Percentiles rank a stretch among this genome's conserved stretches.
Evolutionary conservation across 2,329 filamentous ascomycete species (phyloP).

Genomic region (Pseudogymnoascus sp.): DNA sequence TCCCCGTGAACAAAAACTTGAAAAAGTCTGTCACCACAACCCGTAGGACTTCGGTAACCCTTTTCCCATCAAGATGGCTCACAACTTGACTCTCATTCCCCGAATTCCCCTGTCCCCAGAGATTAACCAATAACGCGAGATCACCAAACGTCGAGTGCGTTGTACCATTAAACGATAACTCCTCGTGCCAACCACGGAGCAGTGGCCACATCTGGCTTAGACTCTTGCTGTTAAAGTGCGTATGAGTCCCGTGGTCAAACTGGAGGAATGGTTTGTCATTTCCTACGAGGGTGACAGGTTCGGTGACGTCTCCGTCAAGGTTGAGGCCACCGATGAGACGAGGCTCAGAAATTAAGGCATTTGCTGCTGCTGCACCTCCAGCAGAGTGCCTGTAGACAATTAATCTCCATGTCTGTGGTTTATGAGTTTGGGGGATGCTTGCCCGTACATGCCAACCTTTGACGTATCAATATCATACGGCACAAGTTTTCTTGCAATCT

Average conservation of each 20-base stretch:
- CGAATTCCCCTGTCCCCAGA: constrained; percentile 18
- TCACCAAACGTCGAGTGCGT: constrained; percentile 31
- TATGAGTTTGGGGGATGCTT: not conserved
- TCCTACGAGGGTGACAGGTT: not conserved
- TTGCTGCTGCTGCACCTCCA: constrained; percentile 30
- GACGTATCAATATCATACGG: not conserved
- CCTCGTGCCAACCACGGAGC: constrained; percentile 26
- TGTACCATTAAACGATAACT: constrained; percentile 26
- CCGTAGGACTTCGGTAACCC: constrained; percentile 25
- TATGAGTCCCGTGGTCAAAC: not conserved
- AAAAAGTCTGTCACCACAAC: constrained; percentile 28
- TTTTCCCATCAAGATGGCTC: constrained; percentile 25
- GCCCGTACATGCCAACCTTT: not conserved
- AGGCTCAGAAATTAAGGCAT: constrained; percentile 25
- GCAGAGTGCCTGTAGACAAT: constrained; percentile 16
- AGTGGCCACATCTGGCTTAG: constrained; percentile 26
- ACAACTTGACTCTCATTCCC: constrained; percentile 19
- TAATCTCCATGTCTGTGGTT: too few species aligned
- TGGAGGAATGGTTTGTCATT: not conserved
- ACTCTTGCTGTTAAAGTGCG: not conserved
- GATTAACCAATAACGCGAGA: constrained; percentile 23
- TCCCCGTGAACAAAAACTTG: constrained; percentile 23
- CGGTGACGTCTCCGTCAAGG: constrained; percentile 31
- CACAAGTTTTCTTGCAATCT: not conserved
- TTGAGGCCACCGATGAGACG: constrained; percentile 31